Evolutionary conservation across 1,139 yeast species (phyloP), one percentile per base, ranked within the genome.

Genomic region (Zygoascus meyerae): DNA sequence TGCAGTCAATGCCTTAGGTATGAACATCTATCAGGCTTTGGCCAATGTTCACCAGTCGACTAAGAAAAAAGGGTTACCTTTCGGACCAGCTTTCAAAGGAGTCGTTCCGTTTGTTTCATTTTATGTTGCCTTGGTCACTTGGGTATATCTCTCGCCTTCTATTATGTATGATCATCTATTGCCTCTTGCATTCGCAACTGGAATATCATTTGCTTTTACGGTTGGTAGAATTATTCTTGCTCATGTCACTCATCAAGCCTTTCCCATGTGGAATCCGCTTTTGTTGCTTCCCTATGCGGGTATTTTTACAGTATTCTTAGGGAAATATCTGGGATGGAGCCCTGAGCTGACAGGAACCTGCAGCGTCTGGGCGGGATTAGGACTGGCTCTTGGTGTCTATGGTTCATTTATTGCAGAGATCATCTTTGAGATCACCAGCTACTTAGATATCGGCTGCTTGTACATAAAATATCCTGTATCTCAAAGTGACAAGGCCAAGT

Each of bases 201-300:
- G 96, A 3, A 73, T 83, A 34, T 74, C 86, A 1, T 69, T 84
- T 58, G 96, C 97, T 0, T 83, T 86, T 59, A 73, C 79, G 1
- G 97, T 90, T 16, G 97, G 97, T 3, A 77, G 95, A 62, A 86
- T 90, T 57, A 90, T 90, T 59, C 73, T 86, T 50, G 94, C 89
- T 2, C 97, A 90, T 65, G 78, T 90, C 59, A 87, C 97, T 0
- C 68, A 76, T 48, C 95, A 86, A 61, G 60, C 68, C 2, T 90
- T 85, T 72, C 97, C 97, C 43, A 68, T 72, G 63, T 57, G 75
- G 51, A 86, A 86, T 52, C 75, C 81, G 29, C 87, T 95, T 37
- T 75, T 81, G 74, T 70, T 78, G 42, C 70, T 83, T 29, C 96
- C 97, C 15, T 31, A 71, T 1, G 59, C 69, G 1, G 94, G 87